Percentiles rank a stretch among this genome's conserved stretches.
These are phyloP conservation scores for Triangularia setosa DNA, from an alignment of 2,329 filamentous ascomycete genomes.

Conservation along the genomic window DNA sequence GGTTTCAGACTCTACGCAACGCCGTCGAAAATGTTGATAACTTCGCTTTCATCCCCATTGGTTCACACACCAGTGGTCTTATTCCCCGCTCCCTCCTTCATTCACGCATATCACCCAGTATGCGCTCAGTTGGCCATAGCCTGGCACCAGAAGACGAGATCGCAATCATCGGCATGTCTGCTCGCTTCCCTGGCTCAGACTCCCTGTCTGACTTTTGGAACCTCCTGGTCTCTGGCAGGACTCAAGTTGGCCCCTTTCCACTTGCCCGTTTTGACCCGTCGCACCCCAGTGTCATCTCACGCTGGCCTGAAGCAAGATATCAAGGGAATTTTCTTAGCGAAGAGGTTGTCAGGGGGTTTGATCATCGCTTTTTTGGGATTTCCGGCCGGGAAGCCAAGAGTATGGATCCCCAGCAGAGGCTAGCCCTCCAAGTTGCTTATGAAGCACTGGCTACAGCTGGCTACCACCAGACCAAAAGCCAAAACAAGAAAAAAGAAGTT, in stretches of 20 bases:
- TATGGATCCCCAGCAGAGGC: constrained; percentile 1
- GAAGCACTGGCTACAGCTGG: background rate
- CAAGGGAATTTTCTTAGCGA: background rate
- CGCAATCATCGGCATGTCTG: constrained; percentile 37
- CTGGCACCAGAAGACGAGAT: constrained; percentile 16
- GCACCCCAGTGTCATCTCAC: background rate
- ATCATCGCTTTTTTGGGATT: constrained; percentile 1
- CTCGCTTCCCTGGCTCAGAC: constrained; percentile 32
- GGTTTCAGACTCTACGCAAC: constrained; percentile 12
- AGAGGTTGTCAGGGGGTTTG: background rate
- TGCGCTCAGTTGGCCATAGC: background rate
- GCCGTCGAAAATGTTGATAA: background rate
- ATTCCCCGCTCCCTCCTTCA: background rate
- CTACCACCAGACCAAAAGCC: background rate
- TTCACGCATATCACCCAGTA: background rate
- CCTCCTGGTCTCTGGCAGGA: constrained; percentile 37
- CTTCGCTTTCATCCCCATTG: background rate
- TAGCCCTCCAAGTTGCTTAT: background rate
- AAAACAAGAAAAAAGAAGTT: constrained; percentile 18
- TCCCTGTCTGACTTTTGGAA: constrained; percentile 33
- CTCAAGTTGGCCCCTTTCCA: constrained; percentile 16
- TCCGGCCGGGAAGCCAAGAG: background rate
- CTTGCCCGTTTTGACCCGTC: background rate
- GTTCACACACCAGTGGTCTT: background rate
- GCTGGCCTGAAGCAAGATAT: background rate